phyloP scores from a whole-genome alignment of 805 yeast genomes.

The Isabelozyma rhagii region DNA sequence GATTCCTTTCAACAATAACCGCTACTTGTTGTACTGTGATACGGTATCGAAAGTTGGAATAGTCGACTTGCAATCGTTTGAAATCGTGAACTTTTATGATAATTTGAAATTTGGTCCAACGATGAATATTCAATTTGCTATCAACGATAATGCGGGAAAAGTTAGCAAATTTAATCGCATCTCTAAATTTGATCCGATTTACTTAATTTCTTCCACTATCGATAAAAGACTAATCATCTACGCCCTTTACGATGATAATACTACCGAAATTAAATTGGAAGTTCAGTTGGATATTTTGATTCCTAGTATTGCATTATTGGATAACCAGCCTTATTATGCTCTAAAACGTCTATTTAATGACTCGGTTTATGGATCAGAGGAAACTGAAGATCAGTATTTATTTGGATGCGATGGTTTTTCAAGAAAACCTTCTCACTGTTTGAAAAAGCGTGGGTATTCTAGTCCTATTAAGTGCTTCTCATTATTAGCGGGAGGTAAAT shows the following conservation, averaged over 20 bases:
- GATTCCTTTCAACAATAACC: slow-evolving; percentile 10
- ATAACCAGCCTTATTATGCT: background rate
- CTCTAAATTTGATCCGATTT: slow-evolving; percentile 20
- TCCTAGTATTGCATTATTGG: slow-evolving; percentile 6
- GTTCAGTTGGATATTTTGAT: slow-evolving; percentile 10
- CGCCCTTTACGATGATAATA: slow-evolving; percentile 16
- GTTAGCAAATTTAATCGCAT: slow-evolving; percentile 2
- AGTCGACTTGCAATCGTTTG: slow-evolving; percentile 12
- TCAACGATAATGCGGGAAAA: background rate
- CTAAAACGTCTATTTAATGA: slow-evolving; percentile 1
- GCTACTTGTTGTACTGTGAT: slow-evolving; percentile 22
- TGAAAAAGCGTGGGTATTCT: background rate
- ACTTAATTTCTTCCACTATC: slow-evolving; percentile 17
- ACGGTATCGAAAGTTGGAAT: slow-evolving; percentile 30
- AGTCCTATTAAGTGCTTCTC: background rate
- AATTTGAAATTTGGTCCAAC: slow-evolving; percentile 21
- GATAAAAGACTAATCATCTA: slow-evolving; percentile 19
- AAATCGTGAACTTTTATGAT: slow-evolving; percentile 15
- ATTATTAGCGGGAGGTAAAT: background rate
- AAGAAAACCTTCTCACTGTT: background rate
- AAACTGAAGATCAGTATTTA: background rate
- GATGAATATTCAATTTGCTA: slow-evolving; percentile 11
- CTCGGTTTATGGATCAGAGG: slow-evolving; percentile 27
- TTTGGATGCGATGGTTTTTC: background rate
- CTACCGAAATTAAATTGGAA: slow-evolving; percentile 11